A percentile compares a stretch with the other conserved stretches of the same genome.
phyloP scores from a whole-genome alignment of 1,139 yeast genomes.

The Candida gigantensis region DNA sequence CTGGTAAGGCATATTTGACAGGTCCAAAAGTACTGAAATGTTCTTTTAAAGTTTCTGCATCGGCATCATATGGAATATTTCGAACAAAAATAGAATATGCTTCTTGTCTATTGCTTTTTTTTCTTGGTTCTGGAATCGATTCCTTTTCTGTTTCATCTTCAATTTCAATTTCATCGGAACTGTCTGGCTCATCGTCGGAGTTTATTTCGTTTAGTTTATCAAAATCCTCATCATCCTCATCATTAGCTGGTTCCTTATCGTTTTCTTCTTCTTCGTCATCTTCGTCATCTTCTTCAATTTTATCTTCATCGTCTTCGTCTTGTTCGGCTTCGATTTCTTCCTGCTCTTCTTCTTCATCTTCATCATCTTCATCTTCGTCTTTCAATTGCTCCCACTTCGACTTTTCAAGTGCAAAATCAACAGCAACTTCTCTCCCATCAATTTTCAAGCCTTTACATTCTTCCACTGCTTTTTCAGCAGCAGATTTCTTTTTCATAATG shows the following conservation, averaged over 20 bases:
- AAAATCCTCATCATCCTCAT: constrained; percentile 32
- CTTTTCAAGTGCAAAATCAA: constrained; percentile 90
- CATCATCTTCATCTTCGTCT: constrained; percentile 44
- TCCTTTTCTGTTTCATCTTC: constrained; percentile 29
- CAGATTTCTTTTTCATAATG: constrained; percentile 76
- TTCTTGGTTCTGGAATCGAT: constrained; percentile 32
- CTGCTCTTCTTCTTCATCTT: constrained; percentile 30
- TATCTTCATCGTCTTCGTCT: constrained; percentile 26
- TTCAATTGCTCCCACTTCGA: constrained; percentile 65
- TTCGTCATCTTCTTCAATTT: constrained; percentile 28
- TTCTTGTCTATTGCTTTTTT: constrained; percentile 62
- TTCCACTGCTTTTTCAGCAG: constrained; percentile 82
- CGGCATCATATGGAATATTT: constrained; percentile 93
- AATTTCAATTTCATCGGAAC: constrained; percentile 23
- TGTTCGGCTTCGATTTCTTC: constrained; percentile 26
- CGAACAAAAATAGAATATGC: constrained; percentile 78
- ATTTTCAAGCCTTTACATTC: constrained; percentile 73
- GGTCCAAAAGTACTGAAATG: constrained; percentile 82
- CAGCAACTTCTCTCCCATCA: constrained; percentile 90
- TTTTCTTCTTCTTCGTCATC: constrained; percentile 40
- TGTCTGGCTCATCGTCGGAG: constrained; percentile 32
- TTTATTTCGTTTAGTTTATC: constrained; percentile 28
- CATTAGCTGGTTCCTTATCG: constrained; percentile 34
- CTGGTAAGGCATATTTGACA: constrained; percentile 91
- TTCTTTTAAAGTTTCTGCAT: constrained; percentile 69